Base-by-base conservation (phyloP, 2,329 filamentous ascomycete genomes). In the Clonostachys rosea region DNA sequence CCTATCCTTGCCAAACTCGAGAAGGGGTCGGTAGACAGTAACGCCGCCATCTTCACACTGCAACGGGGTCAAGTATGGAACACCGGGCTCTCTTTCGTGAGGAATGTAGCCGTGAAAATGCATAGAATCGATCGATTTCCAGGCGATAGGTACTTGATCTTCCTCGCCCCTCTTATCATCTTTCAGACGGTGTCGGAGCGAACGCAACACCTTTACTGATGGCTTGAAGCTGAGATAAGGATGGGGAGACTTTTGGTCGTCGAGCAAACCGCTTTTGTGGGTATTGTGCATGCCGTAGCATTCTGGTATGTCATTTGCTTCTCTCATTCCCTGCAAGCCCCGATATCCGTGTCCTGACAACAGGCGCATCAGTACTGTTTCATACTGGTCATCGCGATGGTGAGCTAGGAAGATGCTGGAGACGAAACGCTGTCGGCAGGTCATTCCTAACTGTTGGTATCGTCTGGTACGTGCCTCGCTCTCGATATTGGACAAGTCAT, bases 341-440 rank as follows among this genome's bases (percentile, higher is more conserved):
- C 77, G 70, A n/a, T 80, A 79, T 3, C 78, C 70, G 56, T 89
- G 86, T 1, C 85, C 83, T 4, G 74, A 72, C 9, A 85, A 66
- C 35, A 97, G 65, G 40, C 94, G 80, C 83, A 91, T 87, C 43
- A 97, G 67, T 5, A 95, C 76, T 0, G 91, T 96, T 68, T 99
- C 94, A 47, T 91, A 87, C 59, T 94, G 89, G 58, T 99, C 94
- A 58, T 96, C 91, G 51, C 79, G 74, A 62, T 99, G 94, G 61
- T 99, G 94, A 5, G 86, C 94, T 30, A 95, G 70, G 37, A 96
- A 76, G 2, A 97, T 63, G 17, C 80, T 79, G 5, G 65, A 67
- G 5, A 87, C 78, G 0, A 68, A 61, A 6, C 69, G 55, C 2
- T 68, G 61, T 14, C 65, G 64, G 60, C 87, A 91, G 8, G 76